Conservation (phyloP, 768 basidiomycete genomes). For the Auriscalpium vulgare region DNA sequence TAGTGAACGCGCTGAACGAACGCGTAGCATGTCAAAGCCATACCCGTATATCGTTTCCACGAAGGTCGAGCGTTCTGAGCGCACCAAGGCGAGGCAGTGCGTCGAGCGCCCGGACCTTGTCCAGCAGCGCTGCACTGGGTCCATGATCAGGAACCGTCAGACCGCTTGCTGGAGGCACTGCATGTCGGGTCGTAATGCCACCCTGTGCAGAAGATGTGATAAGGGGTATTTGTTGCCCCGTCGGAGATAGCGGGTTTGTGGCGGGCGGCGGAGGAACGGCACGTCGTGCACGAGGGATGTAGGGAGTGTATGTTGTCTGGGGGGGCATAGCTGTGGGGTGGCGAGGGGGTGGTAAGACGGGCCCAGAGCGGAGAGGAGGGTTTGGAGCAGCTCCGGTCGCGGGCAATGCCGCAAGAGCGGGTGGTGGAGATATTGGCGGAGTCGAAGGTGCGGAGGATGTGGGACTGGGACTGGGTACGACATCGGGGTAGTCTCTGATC, state of each 20-base stretch:
- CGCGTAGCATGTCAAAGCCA: slow-evolving; percentile 23
- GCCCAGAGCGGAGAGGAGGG: slow-evolving; percentile 27
- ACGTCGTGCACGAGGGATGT: slow-evolving; percentile 61
- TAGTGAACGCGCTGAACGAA: background rate
- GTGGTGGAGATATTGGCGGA: slow-evolving; percentile 22
- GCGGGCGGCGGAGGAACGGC: slow-evolving; percentile 22
- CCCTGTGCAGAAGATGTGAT: slow-evolving; percentile 52
- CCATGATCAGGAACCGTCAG: slow-evolving; percentile 25
- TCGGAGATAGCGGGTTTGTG: slow-evolving; percentile 31
- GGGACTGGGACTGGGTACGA: slow-evolving; percentile 32
- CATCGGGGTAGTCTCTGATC: slow-evolving; percentile 93
- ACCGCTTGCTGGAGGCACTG: slow-evolving; percentile 16
- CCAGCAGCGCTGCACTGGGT: slow-evolving; percentile 72
- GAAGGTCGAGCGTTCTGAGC: slow-evolving; percentile 82
- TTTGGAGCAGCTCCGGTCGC: slow-evolving; percentile 22
- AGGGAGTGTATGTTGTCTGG: slow-evolving; percentile 79
- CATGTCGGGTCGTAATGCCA: slow-evolving; percentile 41
- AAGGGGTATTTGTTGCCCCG: slow-evolving; percentile 50
- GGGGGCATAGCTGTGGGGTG: slow-evolving; percentile 37
- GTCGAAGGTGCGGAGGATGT: slow-evolving; percentile 19
- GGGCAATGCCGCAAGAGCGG: slow-evolving; percentile 26
- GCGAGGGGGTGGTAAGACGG: slow-evolving; percentile 40
- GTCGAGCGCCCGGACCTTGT: slow-evolving; percentile 87
- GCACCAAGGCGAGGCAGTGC: slow-evolving; percentile 78
- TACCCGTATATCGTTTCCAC: slow-evolving; percentile 87